phyloP scores from a whole-genome alignment of 768 basidiomycete genomes.

The Podaxis carcinomalis region DNA sequence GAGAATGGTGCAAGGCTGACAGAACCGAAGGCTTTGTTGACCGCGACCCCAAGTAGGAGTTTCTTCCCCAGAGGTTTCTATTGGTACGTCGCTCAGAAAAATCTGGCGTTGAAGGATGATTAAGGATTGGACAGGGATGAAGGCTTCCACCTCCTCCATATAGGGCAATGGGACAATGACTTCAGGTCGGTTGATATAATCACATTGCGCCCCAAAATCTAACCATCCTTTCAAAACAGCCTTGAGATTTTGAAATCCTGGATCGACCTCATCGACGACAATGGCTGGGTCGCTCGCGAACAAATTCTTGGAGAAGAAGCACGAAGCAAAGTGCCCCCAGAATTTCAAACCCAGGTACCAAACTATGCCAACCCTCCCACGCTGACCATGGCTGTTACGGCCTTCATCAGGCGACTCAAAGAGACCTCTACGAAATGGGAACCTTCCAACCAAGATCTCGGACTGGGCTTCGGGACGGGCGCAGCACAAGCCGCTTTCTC shows the following conservation, averaged over 20 bases:
- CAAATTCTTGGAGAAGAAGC: constrained; percentile 97
- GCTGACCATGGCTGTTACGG: constrained; percentile 88
- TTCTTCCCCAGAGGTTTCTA: constrained; percentile 99
- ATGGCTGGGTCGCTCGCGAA: constrained; percentile 95
- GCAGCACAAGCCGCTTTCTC: constrained; percentile 53
- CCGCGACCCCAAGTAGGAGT: constrained; percentile 91
- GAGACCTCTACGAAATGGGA: constrained; percentile 30
- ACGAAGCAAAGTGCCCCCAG: constrained; percentile 83
- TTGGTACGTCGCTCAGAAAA: constrained; percentile 48
- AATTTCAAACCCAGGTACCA: constrained; percentile 93
- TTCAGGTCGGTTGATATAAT: constrained; percentile 34
- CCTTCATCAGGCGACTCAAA: constrained; percentile 77
- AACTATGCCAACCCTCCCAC: constrained; percentile 95
- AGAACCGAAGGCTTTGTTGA: constrained; percentile 72
- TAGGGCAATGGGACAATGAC: constrained; percentile 92
- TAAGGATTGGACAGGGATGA: constrained; percentile 67
- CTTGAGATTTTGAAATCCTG: constrained; percentile 88
- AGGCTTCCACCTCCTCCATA: constrained; percentile 90
- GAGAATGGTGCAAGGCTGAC: constrained; percentile 61
- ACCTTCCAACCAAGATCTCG: constrained; percentile 58
- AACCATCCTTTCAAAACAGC: constrained; percentile 30
- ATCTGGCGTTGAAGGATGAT: constrained; percentile 9
- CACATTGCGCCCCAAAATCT: not conserved
- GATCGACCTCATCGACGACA: constrained; percentile 86
- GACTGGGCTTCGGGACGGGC: constrained; percentile 55